These are phyloP conservation scores for Fragilaria crotonensis DNA, from an alignment of 108 stramenopile species.

Conservation along the genomic window DNA sequence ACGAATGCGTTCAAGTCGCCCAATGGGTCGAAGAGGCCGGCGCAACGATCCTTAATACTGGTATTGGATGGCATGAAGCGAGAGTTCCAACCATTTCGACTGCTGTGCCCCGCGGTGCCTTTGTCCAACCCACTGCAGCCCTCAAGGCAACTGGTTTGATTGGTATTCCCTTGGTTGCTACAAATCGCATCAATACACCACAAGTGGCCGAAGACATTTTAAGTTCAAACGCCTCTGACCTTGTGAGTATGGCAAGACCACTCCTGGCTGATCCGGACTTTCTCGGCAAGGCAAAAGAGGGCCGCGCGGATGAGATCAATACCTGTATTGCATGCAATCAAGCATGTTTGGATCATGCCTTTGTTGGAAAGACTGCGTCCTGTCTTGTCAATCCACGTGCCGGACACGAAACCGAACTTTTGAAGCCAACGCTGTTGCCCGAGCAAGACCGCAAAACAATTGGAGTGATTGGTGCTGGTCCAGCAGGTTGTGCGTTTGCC, in stretches of 20 bases:
- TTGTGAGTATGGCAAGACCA: slow-evolving; percentile 96
- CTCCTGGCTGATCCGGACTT: slow-evolving; percentile 95
- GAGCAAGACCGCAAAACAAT: slow-evolving; percentile 52
- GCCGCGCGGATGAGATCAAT: slow-evolving; percentile 81
- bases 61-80: slow-evolving; percentile 99
- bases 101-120: slow-evolving; percentile 92
- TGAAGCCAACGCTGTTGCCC: slow-evolving; percentile 27
- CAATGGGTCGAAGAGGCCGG: slow-evolving; percentile 83
- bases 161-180: slow-evolving; percentile 85
- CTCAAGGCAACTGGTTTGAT: slow-evolving; percentile 72
- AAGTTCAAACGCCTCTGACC: slow-evolving; percentile 66
- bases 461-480: slow-evolving; percentile 96
- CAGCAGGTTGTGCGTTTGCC: slow-evolving; percentile 92
- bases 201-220: slow-evolving; percentile 76
- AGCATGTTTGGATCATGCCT: slow-evolving; percentile 98
- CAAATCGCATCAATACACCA: slow-evolving; percentile 97
- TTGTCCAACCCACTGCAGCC: slow-evolving; percentile 85
- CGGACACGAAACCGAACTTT: slow-evolving; percentile 88
- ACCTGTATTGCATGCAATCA: slow-evolving; percentile 99
- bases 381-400: slow-evolving; percentile 96
- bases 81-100: slow-evolving; percentile 97
- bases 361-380: slow-evolving; percentile 89
- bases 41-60: slow-evolving; percentile 95
- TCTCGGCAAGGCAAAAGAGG: slow-evolving; percentile 77
- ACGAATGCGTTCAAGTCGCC: slow-evolving; percentile 85